Evolutionary conservation across 768 basidiomycete species (phyloP), one percentile per base, ranked within the genome.

Genomic region (Hebeloma cylindrosporum): DNA sequence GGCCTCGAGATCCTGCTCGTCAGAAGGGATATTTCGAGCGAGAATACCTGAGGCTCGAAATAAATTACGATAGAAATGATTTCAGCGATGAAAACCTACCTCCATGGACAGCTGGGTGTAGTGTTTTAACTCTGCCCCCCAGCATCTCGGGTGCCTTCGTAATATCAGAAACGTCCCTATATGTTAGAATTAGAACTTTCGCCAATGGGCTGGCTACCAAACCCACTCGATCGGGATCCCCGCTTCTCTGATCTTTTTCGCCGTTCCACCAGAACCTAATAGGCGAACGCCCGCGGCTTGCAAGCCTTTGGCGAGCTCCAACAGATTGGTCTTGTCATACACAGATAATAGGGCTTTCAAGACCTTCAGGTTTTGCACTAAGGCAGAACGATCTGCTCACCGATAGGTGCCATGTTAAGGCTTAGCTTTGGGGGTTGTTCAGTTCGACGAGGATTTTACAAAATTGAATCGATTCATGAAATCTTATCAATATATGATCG

Each of bases 121-220:
- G 81, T 2, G 96, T 99, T 73, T 99, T 98, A 45, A 98, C 96
- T 56, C 96, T 77, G 18, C 96, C 96, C 41, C 96, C 95, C 3
- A 99, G 79, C 94, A 99, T 98, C 67, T 99, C 96, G 4, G 96
- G 95, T 0, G 93, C 93, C 59, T 94, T 95, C 37, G 96, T 98
- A 67, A 98, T 87, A 61, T 91, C 87, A 4, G 95, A 90, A 43
- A 99, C 93, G 78, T 99, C 96, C 52, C 96, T 99, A 41, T 3
- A 14, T 3, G 14, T 33, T n/a, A 23, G n/a, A 11, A 1, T 22
- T 27, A 42, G 41, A 28, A 29, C 10, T 10, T 32, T n/a, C 37
- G 31, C 22, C 41, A 48, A 20, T 9, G 9, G 18, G 2, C 31
- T 16, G 42, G 40, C 18, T 25, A 33, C 31, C 27, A 20, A 22